Evolutionary conservation across 2,329 filamentous ascomycete genomes (phyloP), one percentile per base, ranked within the genome.

Genomic region (Aspergillus melleus): DNA sequence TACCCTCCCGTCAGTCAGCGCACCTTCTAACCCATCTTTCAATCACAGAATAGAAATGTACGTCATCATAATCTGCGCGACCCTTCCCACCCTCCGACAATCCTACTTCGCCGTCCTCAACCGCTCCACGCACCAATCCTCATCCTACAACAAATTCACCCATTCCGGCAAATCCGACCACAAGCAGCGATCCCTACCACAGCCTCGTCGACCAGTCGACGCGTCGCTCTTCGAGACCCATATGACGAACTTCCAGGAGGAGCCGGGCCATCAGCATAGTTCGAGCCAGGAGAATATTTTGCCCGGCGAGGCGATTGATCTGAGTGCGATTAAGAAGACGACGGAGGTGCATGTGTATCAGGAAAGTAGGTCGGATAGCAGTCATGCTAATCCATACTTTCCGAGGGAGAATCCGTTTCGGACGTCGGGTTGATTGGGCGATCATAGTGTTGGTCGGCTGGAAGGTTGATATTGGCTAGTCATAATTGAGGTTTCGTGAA

Each of bases 11-110:
- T 22, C 16, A 22, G 1, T 12, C 19, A 22, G 14, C 9, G 3
- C 11, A 24, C 20, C 6, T 14, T 10, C 46, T n/a, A 42, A 42
- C 6, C 3, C 14, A 16, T 14, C 16, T n/a, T 42, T n/a, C 6
- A 6, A n/a, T 16, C 16, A 42, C 14, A 42, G 36, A 19, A 42
- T 42, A n/a, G 36, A 42, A 55, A 62, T 61, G 61, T 61, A 61
- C 22, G 54, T 62, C 11, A 61, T 62, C 9, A 62, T 62, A 24
- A 58, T 62, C 24, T 62, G 61, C 42, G 61, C 61, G 1, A 58
- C 58, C 12, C 44, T 62, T 3, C 61, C 61, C 1, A 61, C 58
- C 11, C 61, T 61, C 4, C 58, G 54, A 3, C 58, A 58, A 24
- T 57, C 55, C 12, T 62, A 62, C 55, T 36, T 20, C 2, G 32